Evolutionary conservation across 1,284 basidiomycete species (phyloP), one percentile per base, ranked within the genome.

Genomic region (Cerioporus squamosus): DNA sequence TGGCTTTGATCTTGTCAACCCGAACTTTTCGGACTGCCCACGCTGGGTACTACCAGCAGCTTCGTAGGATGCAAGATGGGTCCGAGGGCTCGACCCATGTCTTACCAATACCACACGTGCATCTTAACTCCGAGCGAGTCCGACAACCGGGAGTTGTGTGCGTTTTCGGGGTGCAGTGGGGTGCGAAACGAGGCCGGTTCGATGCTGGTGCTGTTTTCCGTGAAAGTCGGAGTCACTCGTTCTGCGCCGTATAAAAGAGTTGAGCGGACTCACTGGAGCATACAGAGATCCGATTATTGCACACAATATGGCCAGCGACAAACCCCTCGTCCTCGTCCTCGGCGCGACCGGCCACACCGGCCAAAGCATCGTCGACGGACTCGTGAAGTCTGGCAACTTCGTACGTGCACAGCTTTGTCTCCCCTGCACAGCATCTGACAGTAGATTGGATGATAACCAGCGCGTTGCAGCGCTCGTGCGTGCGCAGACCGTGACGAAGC

Each of bases 401-500:
- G 59, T 60, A 22, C 7, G 53, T 44, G 14, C 42, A 51, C 7
- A 36, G 1, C 33, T 36, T 36, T 2, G 33, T 1, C 14, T n/a
- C 33, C 33, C 14, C 17, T 18, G 14, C 18, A 44, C 26, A 12
- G 18, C 33, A 26, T 38, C 36, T 47, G 33, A 36, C 4, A 6
- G 33, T 36, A 36, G 1, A 6, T 2, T 2, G 12, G 26, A 46
- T 38, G 17, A 18, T 26, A 20, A 22, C 29, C 26, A 61, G 59
- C 36, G 51, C 1, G 52, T 66, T 3, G 61, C 59, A 8, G 61
- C 46, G 2, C 15, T 51, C 17, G 46, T 63, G 6, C 60, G 65
- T 6, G 48, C 63, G 1, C 15, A 53, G 1, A 65, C 65, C 3
- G 15, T 50, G 3, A 42, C 55, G 18, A 66, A 65, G 38, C 61